Evolutionary conservation across 495 filamentous ascomycete genomes (phyloP).

Genomic region (Penicillium parvum): DNA sequence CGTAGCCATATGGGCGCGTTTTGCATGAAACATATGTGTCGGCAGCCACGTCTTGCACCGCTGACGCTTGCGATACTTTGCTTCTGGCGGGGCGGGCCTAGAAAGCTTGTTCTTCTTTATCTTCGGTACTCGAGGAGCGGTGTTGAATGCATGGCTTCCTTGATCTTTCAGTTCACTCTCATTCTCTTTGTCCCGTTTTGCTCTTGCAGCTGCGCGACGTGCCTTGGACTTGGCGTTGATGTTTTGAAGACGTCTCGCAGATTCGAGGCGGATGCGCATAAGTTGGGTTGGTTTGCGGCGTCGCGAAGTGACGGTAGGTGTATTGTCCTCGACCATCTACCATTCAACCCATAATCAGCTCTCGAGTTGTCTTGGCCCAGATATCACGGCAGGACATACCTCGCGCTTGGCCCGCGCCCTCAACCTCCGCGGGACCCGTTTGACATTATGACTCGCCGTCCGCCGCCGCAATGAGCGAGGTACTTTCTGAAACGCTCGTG

Average conservation of each 20-base stretch:
- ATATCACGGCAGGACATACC: constrained; percentile 31
- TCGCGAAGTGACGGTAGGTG: constrained; percentile 70
- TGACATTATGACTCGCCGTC: constrained; percentile 92
- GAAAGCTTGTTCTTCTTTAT: constrained; percentile 68
- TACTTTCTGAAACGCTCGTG: constrained; percentile 83
- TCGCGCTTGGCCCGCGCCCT: constrained; percentile 67
- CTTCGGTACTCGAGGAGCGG: constrained; percentile 56
- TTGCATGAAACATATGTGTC: constrained; percentile 91
- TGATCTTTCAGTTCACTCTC: constrained; percentile 29
- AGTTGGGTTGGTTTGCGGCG: constrained; percentile 66
- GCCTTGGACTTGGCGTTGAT: constrained; percentile 56
- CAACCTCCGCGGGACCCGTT: constrained; percentile 79
- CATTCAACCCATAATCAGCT: not conserved
- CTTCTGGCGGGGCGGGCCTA: constrained; percentile 56
- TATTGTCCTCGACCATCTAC: constrained; percentile 84
- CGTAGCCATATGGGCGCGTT: constrained; percentile 80
- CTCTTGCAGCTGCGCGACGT: constrained; percentile 36
- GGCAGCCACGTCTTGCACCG: constrained; percentile 89
- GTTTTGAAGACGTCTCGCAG: constrained; percentile 64
- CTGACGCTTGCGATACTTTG: constrained; percentile 82
- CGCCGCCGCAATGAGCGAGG: constrained; percentile 77
- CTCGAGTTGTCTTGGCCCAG: not conserved
- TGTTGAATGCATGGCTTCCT: constrained; percentile 34
- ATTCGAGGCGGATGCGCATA: constrained; percentile 76
- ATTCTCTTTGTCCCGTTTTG: constrained; percentile 28